Evolutionary conservation across 495 filamentous ascomycete species (phyloP), one percentile per base, ranked within the genome.

Genomic region (Delitschia confertaspora): DNA sequence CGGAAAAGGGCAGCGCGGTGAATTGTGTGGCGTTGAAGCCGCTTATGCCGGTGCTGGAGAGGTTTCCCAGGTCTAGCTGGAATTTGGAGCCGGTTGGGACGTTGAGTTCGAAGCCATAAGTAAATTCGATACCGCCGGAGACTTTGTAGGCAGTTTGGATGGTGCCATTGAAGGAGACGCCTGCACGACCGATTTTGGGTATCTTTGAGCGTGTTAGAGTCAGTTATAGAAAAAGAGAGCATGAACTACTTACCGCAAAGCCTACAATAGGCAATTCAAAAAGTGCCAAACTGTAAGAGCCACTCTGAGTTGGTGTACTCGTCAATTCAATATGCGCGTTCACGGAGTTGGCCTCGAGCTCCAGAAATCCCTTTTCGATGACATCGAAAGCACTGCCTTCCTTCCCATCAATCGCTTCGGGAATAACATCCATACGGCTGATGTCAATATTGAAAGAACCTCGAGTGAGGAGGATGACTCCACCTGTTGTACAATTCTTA

Each of bases 21-120:
- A 51, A 13, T 18, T 30, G 39, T 2, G 38, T 8, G 23, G 25
- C 39, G 5, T 27, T 16, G 38, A 56, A 51, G 33, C 52, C 52
- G 18, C 22, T 39, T 4, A 47, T 21, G 18, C 30, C 24, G 16
- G 20, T 36, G 7, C 41, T 47, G 14, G 13, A 13, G 24, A 56
- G 14, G 24, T 51, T 26, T 18, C 17, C 21, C n/a, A 56, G 42
- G 13, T 51, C 41, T 11, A 51, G 16, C 14, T 24, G 29, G 32
- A 56, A 20, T 4, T 11, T 51, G 14, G 52, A 56, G 31, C 32
- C 32, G 31, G 16, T 38, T 13, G 52, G 52, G 10, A 49, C 37
- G 43, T 53, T 20, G n/a, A 56, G 8, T n/a, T 56, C 46, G 19
- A 56, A 50, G 14, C 52, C 52, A 22, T 56, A 51, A 17, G 21